Percentiles rank a stretch among this genome's conserved stretches.
These are phyloP conservation scores for Jacaranda mimosifolia DNA, from an alignment of 257 asterid genomes.

Conservation along the genomic window DNA sequence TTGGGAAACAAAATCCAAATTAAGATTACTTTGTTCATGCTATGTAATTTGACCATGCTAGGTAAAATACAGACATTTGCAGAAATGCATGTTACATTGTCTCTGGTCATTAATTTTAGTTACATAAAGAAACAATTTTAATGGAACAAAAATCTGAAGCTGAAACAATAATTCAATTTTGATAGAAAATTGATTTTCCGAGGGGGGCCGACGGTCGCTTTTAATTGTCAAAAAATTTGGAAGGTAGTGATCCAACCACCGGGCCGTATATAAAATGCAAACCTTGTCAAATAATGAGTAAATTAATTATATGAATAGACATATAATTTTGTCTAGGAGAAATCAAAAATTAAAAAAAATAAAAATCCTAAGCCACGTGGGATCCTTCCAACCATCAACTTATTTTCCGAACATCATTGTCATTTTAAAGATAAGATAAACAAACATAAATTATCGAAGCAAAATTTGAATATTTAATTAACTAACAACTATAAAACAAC, in stretches of 20 bases:
- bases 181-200: background rate
- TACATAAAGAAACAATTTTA: background rate
- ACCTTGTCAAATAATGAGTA: background rate
- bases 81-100: too few species aligned
- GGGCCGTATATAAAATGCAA: background rate
- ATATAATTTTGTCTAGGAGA: background rate
- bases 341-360: background rate
- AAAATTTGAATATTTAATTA: constrained; percentile 35
- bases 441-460: constrained; percentile 26
- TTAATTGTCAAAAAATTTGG: constrained; percentile 8
- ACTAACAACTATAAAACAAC: constrained; percentile 28
- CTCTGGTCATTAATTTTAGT: too few species aligned
- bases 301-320: constrained; percentile 22
- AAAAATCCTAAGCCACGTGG: constrained; percentile 31
- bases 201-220: background rate
- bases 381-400: constrained; percentile 5
- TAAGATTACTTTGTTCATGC: background rate
- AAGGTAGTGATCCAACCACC: constrained; percentile 27
- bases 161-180: background rate
- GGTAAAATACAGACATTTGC: too few species aligned
- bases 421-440: background rate
- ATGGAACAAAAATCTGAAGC: background rate
- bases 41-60: too few species aligned
- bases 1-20: background rate
- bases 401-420: constrained; percentile 8